A percentile compares a stretch with the other conserved stretches of the same genome.
phyloP scores from a whole-genome alignment of 805 yeast genomes.

The Zygoascus bituminiphila region DNA sequence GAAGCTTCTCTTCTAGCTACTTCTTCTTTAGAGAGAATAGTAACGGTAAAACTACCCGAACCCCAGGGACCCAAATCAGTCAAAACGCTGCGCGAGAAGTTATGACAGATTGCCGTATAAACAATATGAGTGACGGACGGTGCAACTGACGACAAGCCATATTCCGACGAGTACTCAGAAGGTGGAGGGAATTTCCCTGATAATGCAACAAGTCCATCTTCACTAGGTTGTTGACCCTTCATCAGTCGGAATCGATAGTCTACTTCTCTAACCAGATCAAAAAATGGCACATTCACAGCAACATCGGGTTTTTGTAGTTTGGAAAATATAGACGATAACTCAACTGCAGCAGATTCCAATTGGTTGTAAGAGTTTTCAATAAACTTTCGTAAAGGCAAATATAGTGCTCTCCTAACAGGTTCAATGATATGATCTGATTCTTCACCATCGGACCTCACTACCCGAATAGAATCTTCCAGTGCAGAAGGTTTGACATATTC shows the following conservation, averaged over 20 bases:
- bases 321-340: not conserved
- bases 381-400: not conserved
- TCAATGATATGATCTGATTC: not conserved
- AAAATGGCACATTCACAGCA: conserved; percentile 11
- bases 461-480: not conserved
- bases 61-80: not conserved
- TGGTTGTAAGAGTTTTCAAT: conserved; percentile 1
- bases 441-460: not conserved
- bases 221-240: not conserved
- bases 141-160: not conserved
- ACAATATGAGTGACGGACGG: not conserved
- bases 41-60: conserved; percentile 2
- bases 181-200: not conserved
- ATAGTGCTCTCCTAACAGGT: not conserved
- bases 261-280: conserved; percentile 10
- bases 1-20: not conserved
- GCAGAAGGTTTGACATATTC: not conserved
- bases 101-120: not conserved
- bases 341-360: not conserved
- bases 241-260: not conserved
- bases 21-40: conserved; percentile 1
- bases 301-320: not conserved
- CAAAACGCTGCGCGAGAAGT: not conserved
- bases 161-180: not conserved
- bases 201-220: not conserved